Base-by-base conservation (phyloP, 208 protist genomes). In the Leishmania lainsoni region DNA sequence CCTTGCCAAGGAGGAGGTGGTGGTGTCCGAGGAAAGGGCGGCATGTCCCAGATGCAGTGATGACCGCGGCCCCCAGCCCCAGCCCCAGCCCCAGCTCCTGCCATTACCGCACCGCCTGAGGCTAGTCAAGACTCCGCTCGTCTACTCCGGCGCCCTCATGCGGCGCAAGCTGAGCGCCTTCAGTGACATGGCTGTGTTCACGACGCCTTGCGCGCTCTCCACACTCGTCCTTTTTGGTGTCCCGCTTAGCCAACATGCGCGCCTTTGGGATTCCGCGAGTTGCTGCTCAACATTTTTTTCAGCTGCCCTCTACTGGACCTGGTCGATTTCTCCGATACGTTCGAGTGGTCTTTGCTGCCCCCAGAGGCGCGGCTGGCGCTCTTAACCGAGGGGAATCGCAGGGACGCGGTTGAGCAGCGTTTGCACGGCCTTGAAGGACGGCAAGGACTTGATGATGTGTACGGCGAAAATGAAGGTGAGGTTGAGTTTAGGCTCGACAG, bases 271-370 rank as follows among this genome's bases (percentile, higher is more conserved):
- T 93, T 88, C 75, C 90, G 91, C 32, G 90, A 94, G 71, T 78
- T 96, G 79, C 87, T 96, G 75, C 83, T 93, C 22, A 94, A 93
- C 78, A 63, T 94, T 48, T 92, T 96, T 75, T 94, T 94, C 79
- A 89, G 87, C 80, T 95, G 93, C 75, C 87, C 80, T 32, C 76
- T 70, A 20, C 83, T 97, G 14, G 79, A 81, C 3, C 48, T 86
- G 29, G 48, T 95, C 17, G 88, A 95, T 80, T 29, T 97, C 17
- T 91, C 88, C 22, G 80, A 88, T 61, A 93, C 80, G 58, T 92
- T 97, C 74, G 86, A 93, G 76, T 48, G 16, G 72, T 45, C 75
- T 2, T 70, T 91, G 32, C 83, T 97, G 54, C 79, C 89, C 9
- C 35, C 68, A 17, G 78, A 72, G 52, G 78, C 83, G 45, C 59